These are phyloP conservation scores for Fusarium brevicatenulatum DNA, from an alignment of 2,329 filamentous ascomycete genomes.

Conservation along the genomic window DNA sequence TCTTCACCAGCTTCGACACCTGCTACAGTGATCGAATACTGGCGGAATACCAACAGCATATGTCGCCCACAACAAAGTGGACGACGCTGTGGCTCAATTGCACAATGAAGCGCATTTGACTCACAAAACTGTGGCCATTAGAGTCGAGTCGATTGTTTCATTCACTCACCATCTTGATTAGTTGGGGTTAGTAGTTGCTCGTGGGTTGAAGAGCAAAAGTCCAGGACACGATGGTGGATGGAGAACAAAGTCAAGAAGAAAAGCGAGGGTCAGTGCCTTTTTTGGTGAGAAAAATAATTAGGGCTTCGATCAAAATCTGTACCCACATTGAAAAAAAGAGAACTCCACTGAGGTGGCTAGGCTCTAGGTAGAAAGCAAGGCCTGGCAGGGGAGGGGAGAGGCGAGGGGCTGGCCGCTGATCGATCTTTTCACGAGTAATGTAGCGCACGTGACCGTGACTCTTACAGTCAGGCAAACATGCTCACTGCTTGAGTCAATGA, in stretches of 20 bases:
- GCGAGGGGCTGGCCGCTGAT: conserved; percentile 14
- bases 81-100: conserved; percentile 50
- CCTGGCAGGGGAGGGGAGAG: not conserved
- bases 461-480: conserved; percentile 24
- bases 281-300: conserved; percentile 50
- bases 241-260: conserved; percentile 45
- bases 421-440: not conserved
- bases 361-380: not conserved
- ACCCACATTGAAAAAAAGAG: conserved; percentile 24
- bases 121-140: conserved; percentile 53
- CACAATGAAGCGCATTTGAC: conserved; percentile 47
- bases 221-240: conserved; percentile 46
- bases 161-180: conserved; percentile 57
- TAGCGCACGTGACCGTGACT: conserved; percentile 35
- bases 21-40: conserved; percentile 37
- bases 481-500: conserved; percentile 18
- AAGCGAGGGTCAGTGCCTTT: conserved; percentile 32
- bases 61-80: conserved; percentile 33
- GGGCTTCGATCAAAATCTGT: conserved; percentile 46
- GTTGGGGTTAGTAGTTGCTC: conserved; percentile 51
- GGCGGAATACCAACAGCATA: conserved; percentile 50
- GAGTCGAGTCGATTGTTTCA: conserved; percentile 47
- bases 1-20: conserved; percentile 61
- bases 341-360: not conserved
- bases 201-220: conserved; percentile 50